Evolutionary conservation across 441 rosid genomes (phyloP), one percentile per base, ranked within the genome.

Genomic region (Aquilaria agallochum): DNA sequence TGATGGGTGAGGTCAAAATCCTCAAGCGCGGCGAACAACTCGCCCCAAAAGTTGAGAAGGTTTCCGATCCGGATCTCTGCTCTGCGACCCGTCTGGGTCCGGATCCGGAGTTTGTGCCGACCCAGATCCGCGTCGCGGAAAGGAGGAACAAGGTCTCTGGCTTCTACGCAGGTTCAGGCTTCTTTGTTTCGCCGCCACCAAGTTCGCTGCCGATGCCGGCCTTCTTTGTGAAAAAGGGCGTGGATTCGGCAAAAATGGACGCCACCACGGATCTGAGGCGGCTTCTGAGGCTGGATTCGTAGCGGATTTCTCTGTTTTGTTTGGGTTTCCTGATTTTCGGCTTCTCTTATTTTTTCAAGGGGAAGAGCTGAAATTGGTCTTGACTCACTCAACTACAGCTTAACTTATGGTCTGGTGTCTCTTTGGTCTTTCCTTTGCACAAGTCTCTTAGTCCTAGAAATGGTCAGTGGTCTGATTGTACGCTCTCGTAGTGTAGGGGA

Each of bases 301-400:
- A 63, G 34, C 31, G 55, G 31, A 11, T 50, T 52, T 45, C 33
- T 10, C 3, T 7, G 15, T 51, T 36, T 70, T 40, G 10, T 52
- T 58, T 55, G 71, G 62, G 59, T 74, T 63, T 45, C 56, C 53
- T 31, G 42, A 45, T 66, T 44, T 55, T 66, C 72, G 71, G 34
- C 67, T 66, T 83, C 98, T 81, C 82, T 83, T 87, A 85, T 89
- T 87, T 92, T 85, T 87, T 92, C 93, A 83, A 83, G 76, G 90
- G 98, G 92, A 75, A 65, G 30, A 11, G 70, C 62, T 76, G 64
- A 82, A 62, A 76, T 49, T 66, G 53, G 67, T 36, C 58, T 58
- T 1, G 10, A 62, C 76, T 71, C 71, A 64, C 42, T 30, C 40
- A 6, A 5, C 30, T 59, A 44, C 20, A 20, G 52, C 30, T 40